Evolutionary conservation across 495 filamentous ascomycete species (phyloP).

Genomic region (Aspergillus campestris): DNA sequence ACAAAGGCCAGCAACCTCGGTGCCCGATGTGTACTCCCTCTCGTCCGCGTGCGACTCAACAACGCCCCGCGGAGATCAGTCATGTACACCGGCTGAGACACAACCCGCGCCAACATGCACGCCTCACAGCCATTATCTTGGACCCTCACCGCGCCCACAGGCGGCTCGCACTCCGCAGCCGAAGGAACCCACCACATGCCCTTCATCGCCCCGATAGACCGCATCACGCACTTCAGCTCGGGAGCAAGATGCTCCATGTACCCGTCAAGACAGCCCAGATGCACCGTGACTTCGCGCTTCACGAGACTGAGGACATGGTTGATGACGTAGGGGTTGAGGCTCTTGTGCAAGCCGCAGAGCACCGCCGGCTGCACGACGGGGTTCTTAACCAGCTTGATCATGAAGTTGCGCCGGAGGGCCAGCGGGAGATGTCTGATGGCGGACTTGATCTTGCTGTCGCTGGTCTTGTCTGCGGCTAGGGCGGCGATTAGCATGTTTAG

Average conservation of each 20-base stretch:
- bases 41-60: conserved; percentile 22
- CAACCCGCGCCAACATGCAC: conserved; percentile 34
- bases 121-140: conserved; percentile 31
- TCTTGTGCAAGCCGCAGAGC: conserved; percentile 16
- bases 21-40: conserved; percentile 6
- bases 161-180: neutral
- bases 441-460: neutral
- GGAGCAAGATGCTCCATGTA: conserved; percentile 10
- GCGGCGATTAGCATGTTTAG: conserved; percentile 16
- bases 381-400: conserved; percentile 13
- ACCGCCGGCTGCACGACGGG: conserved; percentile 2
- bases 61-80: conserved; percentile 23
- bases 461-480: conserved; percentile 13
- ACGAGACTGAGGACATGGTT: conserved; percentile 15
- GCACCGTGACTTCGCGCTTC: conserved; percentile 20
- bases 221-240: conserved; percentile 7
- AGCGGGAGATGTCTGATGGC: conserved; percentile 12
- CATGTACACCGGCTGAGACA: conserved; percentile 9
- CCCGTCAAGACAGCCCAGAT: conserved; percentile 16
- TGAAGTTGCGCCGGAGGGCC: conserved; percentile 2
- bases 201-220: conserved; percentile 11
- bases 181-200: conserved; percentile 25
- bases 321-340: conserved; percentile 18
- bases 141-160: conserved; percentile 1
- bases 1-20: conserved; percentile 20